Base-by-base conservation (phyloP, 2,329 filamentous ascomycete species). In the Alternaria sp. region DNA sequence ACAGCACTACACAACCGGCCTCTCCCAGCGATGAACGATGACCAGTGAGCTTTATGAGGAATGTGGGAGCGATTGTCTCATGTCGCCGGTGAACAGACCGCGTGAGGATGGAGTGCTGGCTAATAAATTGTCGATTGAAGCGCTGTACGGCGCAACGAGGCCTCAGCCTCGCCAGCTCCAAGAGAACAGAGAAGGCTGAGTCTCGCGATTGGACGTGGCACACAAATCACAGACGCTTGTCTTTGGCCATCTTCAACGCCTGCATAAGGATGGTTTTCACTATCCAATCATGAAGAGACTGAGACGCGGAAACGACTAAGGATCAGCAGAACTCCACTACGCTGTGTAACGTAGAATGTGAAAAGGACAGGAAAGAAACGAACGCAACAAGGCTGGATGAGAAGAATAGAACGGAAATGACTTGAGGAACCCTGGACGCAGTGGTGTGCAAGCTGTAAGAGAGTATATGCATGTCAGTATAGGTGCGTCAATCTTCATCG, bases 21-120 rank as follows among this genome's bases (percentile, higher is more conserved):
- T 30, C 24, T n/a, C 36, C 34, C 16, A 58, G 11, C 49, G 28
- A 36, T 58, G 56, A 58, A 36, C 16, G 28, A 20, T 57, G 55
- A 53, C 36, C 41, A 46, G 9, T 56, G 54, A 51, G 55, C 48
- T 48, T 53, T 53, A 24, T 41, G 8, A 12, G 48, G 26, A 18
- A 38, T 39, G 5, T n/a, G 30, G 18, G 16, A 42, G 12, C 22
- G 28, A 54, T 20, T 9, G 38, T 28, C 32, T 4, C 30, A 18
- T 42, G 28, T 14, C 8, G 20, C 26, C 7, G 24, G 36, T 24
- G 38, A 52, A 57, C 3, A 36, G 47, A 18, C 28, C 43, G 54
- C 47, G 26, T 49, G 34, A 14, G 20, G 20, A 16, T n/a, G 20
- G 24, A 34, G 16, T 38, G 32, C 32, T 5, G 18, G 46, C 46